phyloP scores from a whole-genome alignment of 2,329 filamentous ascomycete species.

The Apiospora saccharicola region DNA sequence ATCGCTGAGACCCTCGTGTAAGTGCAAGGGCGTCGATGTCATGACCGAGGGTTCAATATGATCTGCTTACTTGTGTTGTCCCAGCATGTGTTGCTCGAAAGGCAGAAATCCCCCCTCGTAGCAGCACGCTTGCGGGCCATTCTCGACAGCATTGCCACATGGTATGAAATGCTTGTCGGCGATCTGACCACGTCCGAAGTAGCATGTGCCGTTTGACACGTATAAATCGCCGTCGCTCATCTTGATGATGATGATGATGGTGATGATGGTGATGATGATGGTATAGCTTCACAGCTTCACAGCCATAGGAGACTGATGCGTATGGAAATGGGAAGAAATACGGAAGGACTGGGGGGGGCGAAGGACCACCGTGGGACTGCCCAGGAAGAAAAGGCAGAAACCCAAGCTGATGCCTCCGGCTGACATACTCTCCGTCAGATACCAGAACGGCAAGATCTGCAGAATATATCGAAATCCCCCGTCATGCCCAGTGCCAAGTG shows the following conservation, averaged over 20 bases:
- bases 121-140: constrained; percentile 36
- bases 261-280: not conserved
- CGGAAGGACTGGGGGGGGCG: too few relatives aligned
- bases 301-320: not conserved
- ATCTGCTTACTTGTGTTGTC: constrained; percentile 35
- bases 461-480: not conserved
- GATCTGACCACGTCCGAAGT: constrained; percentile 35
- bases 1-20: constrained; percentile 29
- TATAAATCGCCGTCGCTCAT: constrained; percentile 32
- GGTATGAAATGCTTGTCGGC: constrained; percentile 36
- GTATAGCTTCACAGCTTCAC: not conserved
- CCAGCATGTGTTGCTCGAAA: constrained; percentile 35
- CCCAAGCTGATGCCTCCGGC: not conserved
- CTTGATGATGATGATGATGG: not conserved
- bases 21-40: not conserved
- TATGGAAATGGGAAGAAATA: not conserved
- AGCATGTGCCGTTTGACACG: constrained; percentile 36
- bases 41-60: not conserved
- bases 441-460: not conserved
- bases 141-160: constrained; percentile 34
- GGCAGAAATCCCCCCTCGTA: constrained; percentile 36
- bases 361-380: not conserved
- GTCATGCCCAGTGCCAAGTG: not conserved
- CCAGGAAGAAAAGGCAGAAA: not conserved
- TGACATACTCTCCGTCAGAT: not conserved